Evolutionary conservation across 352 stramenopile species (phyloP), one percentile per base, ranked within the genome.

Genomic region (Phytophthora kernoviae): DNA sequence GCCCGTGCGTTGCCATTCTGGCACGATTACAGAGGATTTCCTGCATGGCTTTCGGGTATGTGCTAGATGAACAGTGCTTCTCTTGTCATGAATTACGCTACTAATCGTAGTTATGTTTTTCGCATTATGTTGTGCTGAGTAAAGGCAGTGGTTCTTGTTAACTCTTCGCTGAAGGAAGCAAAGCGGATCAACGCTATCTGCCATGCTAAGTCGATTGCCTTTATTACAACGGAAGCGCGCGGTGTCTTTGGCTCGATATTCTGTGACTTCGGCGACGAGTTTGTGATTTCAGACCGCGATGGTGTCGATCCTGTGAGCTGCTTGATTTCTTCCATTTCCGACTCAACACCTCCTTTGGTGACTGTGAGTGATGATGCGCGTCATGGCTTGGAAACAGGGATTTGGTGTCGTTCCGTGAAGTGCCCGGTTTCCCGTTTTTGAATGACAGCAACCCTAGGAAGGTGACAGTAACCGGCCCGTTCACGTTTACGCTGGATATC

Each of bases 361-460:
- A 99, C 98, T 14, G 95, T 99, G n/a, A 91, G 97, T 52, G 97
- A 99, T 62, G 98, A 99, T 66, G 84, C 96, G 37, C 90, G 97
- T 49, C 97, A 99, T 75, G 91, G 96, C 51, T 79, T 99, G 2
- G 95, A 99, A 70, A 98, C 94, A 0, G 97, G 97, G 97, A 99
- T 79, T 81, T 91, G 5, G 96, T 99, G 5, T 98, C 86, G 1
- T 99, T 99, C 75, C 92, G 92, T 22, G 96, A 98, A 64, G 88
- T 99, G 42, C 81, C 92, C 39, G 97, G 96, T 48, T 91, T 99
- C 48, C 65, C 77, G 7, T 93, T 96, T 62, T 57, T 98, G 42
- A 96, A 96, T 50, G 81, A 81, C 20, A 82, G 78, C 40, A 66
- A 81, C 2, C 61, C 86, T 12, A 74, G 84, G 11, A 78, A 78